These are phyloP conservation scores for Hirsutella minnesotensis DNA, from an alignment of 2,329 filamentous ascomycete genomes.

Conservation along the genomic window DNA sequence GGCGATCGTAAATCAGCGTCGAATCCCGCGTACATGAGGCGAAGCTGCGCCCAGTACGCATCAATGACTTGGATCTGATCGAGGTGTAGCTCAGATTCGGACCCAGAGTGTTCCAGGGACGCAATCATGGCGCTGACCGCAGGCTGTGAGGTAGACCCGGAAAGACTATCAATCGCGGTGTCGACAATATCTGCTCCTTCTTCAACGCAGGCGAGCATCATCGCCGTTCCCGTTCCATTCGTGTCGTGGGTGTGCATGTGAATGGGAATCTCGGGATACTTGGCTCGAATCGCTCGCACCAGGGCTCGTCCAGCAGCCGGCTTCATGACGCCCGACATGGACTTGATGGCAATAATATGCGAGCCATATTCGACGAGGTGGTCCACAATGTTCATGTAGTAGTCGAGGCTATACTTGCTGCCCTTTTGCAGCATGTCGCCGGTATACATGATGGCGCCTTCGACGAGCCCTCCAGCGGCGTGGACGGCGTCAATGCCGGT, in stretches of 20 bases:
- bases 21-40: conserved; percentile 93
- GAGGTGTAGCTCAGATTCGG: conserved; percentile 69
- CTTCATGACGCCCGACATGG: conserved; percentile 96
- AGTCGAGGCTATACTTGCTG: conserved; percentile 97
- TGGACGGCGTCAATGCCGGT: conserved; percentile 94
- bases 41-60: conserved; percentile 91
- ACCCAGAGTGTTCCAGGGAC: conserved; percentile 75
- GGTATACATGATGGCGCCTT: conserved; percentile 73
- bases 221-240: conserved; percentile 59
- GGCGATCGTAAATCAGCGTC: conserved; percentile 89
- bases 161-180: conserved; percentile 90
- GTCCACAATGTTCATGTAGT: conserved; percentile 80
- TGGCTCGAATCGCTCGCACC: conserved; percentile 76
- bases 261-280: conserved; percentile 95
- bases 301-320: conserved; percentile 81
- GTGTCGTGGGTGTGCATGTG: conserved; percentile 99
- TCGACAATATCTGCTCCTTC: conserved; percentile 93
- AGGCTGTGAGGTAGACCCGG: conserved; percentile 96
- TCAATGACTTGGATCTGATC: conserved; percentile 80
- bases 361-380: conserved; percentile 83
- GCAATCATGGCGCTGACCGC: conserved; percentile 91
- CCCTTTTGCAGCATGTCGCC: conserved; percentile 69
- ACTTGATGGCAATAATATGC: conserved; percentile 88
- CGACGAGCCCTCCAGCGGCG: conserved; percentile 87
- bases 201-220: conserved; percentile 90